phyloP scores from a whole-genome alignment of 371 early-diverging fungal genomes.

The Rhizomucor pusillus region DNA sequence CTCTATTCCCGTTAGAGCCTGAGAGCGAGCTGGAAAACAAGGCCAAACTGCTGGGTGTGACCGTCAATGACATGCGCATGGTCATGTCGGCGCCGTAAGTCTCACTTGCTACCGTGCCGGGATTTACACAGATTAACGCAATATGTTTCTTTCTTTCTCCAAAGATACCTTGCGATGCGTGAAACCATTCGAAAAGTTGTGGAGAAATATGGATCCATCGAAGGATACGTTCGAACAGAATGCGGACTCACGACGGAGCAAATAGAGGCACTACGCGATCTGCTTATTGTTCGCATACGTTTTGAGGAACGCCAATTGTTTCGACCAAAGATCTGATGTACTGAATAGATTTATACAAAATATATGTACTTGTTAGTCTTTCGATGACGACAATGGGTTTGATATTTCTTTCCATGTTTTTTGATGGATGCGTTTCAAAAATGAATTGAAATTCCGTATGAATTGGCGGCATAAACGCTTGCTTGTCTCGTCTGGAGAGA shows the following conservation, averaged over 20 bases:
- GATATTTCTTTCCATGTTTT: too few species aligned
- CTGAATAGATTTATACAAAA: too few species aligned
- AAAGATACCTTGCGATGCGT: conserved; percentile 44
- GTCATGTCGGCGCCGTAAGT: conserved; percentile 52
- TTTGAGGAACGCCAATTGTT: conserved; percentile 45
- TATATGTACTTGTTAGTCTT: too few species aligned
- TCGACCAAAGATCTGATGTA: conserved; percentile 24
- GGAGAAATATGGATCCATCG: conserved; percentile 30
- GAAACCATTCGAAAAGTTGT: conserved; percentile 29
- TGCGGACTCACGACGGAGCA: conserved; percentile 35
- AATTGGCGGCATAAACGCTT: too few species aligned
- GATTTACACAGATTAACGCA: background rate
- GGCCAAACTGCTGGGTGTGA: conserved; percentile 27
- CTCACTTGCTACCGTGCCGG: background rate
- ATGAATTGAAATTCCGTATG: too few species aligned
- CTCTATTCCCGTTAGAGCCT: conserved; percentile 20
- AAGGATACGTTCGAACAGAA: conserved; percentile 25
- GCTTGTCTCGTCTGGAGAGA: too few species aligned
- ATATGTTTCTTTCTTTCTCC: background rate
- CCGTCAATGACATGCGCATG: conserved; percentile 37
- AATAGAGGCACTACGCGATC: conserved; percentile 27
- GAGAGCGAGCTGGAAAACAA: conserved; percentile 34
- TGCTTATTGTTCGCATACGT: conserved; percentile 44
- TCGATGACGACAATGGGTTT: too few species aligned
- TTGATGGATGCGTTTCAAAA: too few species aligned